Evolutionary conservation across 805 yeast genomes (phyloP).

Genomic region (Nakazawaea laoshanensis): DNA sequence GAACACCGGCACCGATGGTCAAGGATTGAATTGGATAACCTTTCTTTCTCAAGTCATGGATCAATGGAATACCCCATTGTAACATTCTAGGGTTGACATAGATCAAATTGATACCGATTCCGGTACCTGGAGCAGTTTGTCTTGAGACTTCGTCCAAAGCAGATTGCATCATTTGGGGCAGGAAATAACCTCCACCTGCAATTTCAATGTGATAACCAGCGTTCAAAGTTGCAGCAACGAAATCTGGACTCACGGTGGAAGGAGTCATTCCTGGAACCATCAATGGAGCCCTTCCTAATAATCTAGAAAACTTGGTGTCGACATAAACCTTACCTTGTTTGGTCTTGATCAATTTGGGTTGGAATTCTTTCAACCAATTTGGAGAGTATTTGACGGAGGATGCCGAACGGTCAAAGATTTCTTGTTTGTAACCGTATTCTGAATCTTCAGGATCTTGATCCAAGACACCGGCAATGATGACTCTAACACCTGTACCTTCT

Average conservation of each 20-base stretch:
- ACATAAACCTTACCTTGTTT: conserved; percentile 68
- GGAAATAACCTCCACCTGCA: conserved; percentile 98
- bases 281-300: conserved; percentile 90
- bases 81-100: conserved; percentile 96
- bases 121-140: conserved; percentile 73
- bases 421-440: conserved; percentile 94
- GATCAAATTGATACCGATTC: conserved; percentile 85
- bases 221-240: conserved; percentile 87
- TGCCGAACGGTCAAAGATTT: conserved; percentile 67
- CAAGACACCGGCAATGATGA: conserved; percentile 88
- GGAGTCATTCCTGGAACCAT: conserved; percentile 99
- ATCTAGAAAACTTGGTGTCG: conserved; percentile 88
- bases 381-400: conserved; percentile 70
- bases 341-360: conserved; percentile 79
- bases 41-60: conserved; percentile 76
- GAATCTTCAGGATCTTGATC: conserved; percentile 61
- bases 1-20: conserved; percentile 99
- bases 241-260: conserved; percentile 89
- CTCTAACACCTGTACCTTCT: conserved; percentile 96
- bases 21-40: conserved; percentile 96
- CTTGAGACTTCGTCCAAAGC: conserved; percentile 72
- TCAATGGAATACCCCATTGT: conserved; percentile 98
- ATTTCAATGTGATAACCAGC: conserved; percentile 97
- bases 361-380: conserved; percentile 84
- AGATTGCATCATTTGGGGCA: conserved; percentile 55